Evolutionary conservation across 257 asterid genomes (phyloP), one percentile per base, ranked within the genome.

Genomic region (Capsicum rhomboideum): DNA sequence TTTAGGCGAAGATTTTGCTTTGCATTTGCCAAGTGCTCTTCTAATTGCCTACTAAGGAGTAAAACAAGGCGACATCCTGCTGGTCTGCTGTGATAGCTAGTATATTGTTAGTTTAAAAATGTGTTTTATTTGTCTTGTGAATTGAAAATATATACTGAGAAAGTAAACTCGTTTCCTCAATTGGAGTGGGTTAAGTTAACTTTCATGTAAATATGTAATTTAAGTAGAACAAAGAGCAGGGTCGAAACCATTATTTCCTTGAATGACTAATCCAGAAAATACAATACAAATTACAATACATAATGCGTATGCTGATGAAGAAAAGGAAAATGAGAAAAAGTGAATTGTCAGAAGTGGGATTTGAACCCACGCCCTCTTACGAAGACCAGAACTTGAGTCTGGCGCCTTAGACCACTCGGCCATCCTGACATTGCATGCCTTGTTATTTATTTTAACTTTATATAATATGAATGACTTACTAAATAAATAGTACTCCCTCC

Each of bases 341-440:
- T 2, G 0, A 3, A 31, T 0, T 90, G 92, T 89, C 93, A 91
- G 90, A 84, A 91, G 92, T 90, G 92, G 92, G 93, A 83, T 91
- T 92, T 93, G 95, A 92, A 94, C 96, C 94, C 94, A 92, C 93
- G 95, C 96, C 95, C 93, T 89, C 94, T 85, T 50, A 40, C 86
- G 93, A 90, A 42, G 91, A 92, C 93, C 94, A 93, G 93, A 93
- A 93, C 96, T 94, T 93, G 95, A 94, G 97, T 93, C 95, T 91
- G 97, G 94, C 94, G 95, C 97, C 97, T 94, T 94, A 91, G 96
- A 93, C 97, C 97, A 93, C 97, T 93, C 95, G 97, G 94, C 97
- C 97, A 94, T 93, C 97, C 97, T 91, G 94, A 94, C 97, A 29
- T 16, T 3, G 1, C 1, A 4, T 2, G 0, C 0, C 0, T 1